phyloP scores from a whole-genome alignment of 2,329 filamentous ascomycete species.

The Aspergillus ibericus region DNA sequence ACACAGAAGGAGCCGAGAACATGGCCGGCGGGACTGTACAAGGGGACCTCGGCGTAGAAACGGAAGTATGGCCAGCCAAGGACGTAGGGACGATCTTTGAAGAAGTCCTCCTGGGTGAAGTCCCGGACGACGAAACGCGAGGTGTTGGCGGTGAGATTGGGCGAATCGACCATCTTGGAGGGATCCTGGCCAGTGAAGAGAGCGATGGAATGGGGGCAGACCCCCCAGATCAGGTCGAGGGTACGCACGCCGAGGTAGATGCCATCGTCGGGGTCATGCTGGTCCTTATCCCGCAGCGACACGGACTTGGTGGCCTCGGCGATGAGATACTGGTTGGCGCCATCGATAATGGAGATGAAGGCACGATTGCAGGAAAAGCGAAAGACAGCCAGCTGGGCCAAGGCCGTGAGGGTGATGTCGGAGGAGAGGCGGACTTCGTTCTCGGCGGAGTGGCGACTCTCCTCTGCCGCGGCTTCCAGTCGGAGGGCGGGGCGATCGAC shows the following conservation, averaged over 20 bases:
- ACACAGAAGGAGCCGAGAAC: conserved; percentile 60
- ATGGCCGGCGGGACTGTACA: conserved; percentile 54
- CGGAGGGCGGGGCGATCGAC: conserved; percentile 9
- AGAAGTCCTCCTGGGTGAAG: conserved; percentile 35
- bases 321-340: conserved; percentile 50
- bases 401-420: conserved; percentile 47
- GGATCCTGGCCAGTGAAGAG: conserved; percentile 25
- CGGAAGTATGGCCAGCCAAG: conserved; percentile 31
- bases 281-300: conserved; percentile 34
- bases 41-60: conserved; percentile 60
- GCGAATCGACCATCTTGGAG: conserved; percentile 17
- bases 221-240: conserved; percentile 22
- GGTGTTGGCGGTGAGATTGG: conserved; percentile 27
- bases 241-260: conserved; percentile 33
- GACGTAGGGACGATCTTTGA: conserved; percentile 35
- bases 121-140: conserved; percentile 39
- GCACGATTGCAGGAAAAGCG: conserved; percentile 47
- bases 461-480: not conserved
- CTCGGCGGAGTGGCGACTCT: not conserved
- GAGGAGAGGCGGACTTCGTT: conserved; percentile 13
- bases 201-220: conserved; percentile 21
- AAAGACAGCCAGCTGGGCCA: conserved; percentile 52
- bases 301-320: conserved; percentile 52
- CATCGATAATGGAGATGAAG: conserved; percentile 55
- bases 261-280: conserved; percentile 30